Percentiles rank a stretch among this genome's conserved stretches.
Conservation (phyloP, 179 eudicot species). For the Nepenthes alata region DNA sequence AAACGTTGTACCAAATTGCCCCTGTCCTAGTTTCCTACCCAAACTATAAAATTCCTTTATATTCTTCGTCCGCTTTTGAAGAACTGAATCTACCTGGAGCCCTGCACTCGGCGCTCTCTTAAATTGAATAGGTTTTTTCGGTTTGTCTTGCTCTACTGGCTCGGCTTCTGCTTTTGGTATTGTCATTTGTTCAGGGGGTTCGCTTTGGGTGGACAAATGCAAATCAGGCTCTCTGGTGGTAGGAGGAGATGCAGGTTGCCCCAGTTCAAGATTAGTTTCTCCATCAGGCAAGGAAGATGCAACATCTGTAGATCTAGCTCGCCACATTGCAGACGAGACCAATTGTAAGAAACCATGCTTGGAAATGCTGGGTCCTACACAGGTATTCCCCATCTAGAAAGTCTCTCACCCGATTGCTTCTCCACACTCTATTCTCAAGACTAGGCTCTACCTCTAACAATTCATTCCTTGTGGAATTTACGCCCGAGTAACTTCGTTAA, state of each 20-base stretch:
- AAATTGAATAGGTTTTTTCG: conserved; percentile 8
- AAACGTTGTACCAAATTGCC: conserved; percentile 14
- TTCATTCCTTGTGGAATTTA: not conserved
- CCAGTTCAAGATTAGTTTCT: conserved; percentile 16
- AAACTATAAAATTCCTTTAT: conserved; percentile 12
- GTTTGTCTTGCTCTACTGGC: conserved; percentile 19
- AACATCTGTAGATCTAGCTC: conserved; percentile 18
- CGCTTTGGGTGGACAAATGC: conserved; percentile 43
- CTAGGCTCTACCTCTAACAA: not conserved
- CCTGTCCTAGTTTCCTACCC: conserved; percentile 13
- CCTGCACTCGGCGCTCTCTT: conserved; percentile 13
- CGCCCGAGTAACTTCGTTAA: not conserved
- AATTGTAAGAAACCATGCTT: conserved; percentile 51
- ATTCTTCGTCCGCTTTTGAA: conserved; percentile 8
- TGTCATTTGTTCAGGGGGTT: conserved; percentile 45
- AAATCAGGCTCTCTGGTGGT: conserved; percentile 22
- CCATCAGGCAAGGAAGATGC: conserved; percentile 20
- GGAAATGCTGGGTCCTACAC: conserved; percentile 57
- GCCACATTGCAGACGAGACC: conserved; percentile 66
- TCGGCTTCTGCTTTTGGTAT: conserved; percentile 36
- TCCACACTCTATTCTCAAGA: not conserved
- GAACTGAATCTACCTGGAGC: conserved; percentile 10
- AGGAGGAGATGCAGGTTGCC: conserved; percentile 5
- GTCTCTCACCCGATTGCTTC: not conserved
- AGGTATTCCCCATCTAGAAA: not conserved